Evolutionary conservation across 2,329 filamentous ascomycete genomes (phyloP), one percentile per base, ranked within the genome.

Genomic region (Pyrenochaeta sp.): DNA sequence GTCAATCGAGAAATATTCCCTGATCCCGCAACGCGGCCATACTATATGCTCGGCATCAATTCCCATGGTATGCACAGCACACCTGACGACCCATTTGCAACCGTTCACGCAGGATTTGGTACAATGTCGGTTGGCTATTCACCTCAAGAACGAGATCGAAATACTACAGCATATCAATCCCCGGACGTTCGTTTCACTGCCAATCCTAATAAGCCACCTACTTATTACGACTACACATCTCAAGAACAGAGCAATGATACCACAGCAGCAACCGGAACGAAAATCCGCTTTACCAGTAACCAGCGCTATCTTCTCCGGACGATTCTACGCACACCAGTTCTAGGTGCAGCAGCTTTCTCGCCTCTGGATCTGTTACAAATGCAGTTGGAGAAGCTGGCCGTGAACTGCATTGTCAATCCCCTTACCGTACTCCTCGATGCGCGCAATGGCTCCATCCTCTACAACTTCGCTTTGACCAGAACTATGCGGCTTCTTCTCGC

Each of bases 351-450:
- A 6, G 78, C 79, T 6, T 77, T 86, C 47, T 76, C 79, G 0
- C 79, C 83, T 7, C 74, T 80, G 5, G 79, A 82, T 23, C 84
- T 94, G 52, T 73, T 94, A 6, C 80, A 83, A 48, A 77, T 82
- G 58, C 94, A 96, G 70, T 80, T 97, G 3, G 88, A 93, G 32
- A 87, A 86, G 32, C 77, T 96, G 24, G 84, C 89, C 2, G 83
- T 92, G 56, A 86, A 87, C 49, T 82, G 85, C 34, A 79, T 94
- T 19, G 83, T 95, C 41, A 92, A 96, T 53, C 86, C 93, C 0
- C 76, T 96, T 4, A 92, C 90, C 3, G 86, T 89, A 2, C 75
- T 96, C 7, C 80, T 95, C 37, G 88, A 95, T 58, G 83, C 86
- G 57, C 79, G 82, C 19, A 96, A 95, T 65, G 83, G 87, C 29